phyloP scores from a whole-genome alignment of 345 rosid genomes.

The Nephelium lappaceum region DNA sequence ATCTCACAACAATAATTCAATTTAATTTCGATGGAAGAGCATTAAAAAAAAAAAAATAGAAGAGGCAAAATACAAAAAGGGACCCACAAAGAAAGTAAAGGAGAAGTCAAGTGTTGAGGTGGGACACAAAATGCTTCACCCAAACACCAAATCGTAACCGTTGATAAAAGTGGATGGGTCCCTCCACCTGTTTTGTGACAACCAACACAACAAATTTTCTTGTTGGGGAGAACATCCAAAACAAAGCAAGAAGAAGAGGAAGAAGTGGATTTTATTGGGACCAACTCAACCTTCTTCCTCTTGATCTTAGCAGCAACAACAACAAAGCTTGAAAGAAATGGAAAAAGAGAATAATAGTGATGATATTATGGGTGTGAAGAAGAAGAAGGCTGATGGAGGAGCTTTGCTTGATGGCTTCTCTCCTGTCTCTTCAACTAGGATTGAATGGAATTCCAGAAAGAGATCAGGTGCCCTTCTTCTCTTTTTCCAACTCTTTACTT shows the following conservation, averaged over 20 bases:
- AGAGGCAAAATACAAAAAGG: too few species aligned
- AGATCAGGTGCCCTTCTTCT: conserved; percentile 55
- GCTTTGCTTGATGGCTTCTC: conserved; percentile 63
- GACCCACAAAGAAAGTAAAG: neutral
- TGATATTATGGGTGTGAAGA: neutral
- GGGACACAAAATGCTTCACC: neutral
- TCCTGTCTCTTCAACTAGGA: conserved; percentile 64
- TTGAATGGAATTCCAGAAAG: conserved; percentile 80
- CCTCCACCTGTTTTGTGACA: neutral
- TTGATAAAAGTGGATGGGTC: neutral
- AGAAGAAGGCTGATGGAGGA: conserved; percentile 35
- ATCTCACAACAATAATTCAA: too few species aligned
- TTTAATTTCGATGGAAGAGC: too few species aligned
- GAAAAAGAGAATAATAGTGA: conserved; percentile 35
- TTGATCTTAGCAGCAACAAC: too few species aligned
- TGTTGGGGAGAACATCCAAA: neutral
- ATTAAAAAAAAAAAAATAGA: too few species aligned
- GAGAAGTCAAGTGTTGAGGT: neutral
- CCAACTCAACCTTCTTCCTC: neutral
- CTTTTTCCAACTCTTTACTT: neutral
- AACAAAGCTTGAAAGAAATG: neutral
- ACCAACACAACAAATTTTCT: too few species aligned
- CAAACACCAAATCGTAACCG: neutral
- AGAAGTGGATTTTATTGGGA: too few species aligned
- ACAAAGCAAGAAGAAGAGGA: neutral